phyloP scores from a whole-genome alignment of 1,139 yeast genomes.

The Spathaspora sp. region DNA sequence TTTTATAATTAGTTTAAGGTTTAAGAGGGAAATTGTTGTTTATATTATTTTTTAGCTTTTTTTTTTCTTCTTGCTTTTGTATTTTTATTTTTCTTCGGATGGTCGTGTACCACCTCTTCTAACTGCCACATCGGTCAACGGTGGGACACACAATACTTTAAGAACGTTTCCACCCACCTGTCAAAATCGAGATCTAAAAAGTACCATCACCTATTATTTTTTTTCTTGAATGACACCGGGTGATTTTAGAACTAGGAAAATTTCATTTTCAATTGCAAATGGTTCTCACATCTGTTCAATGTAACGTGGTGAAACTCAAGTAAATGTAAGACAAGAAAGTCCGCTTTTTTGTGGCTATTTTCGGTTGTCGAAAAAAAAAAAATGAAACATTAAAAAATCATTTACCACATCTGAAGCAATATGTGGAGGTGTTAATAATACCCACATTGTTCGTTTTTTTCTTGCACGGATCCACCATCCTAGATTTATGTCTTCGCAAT shows the following conservation, averaged over 20 bases:
- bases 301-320: not conserved
- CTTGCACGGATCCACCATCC: not conserved
- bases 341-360: not conserved
- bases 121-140: not conserved
- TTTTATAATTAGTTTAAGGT: not conserved
- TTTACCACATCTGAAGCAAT: not conserved
- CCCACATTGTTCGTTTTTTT: not conserved
- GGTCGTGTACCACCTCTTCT: not conserved
- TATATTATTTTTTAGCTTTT: constrained; percentile 1
- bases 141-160: not conserved
- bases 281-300: not conserved
- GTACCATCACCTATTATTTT: not conserved
- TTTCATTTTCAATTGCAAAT: not conserved
- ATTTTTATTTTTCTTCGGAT: not conserved
- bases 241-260: too few species aligned
- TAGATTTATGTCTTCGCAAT: not conserved
- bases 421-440: not conserved
- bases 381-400: not conserved
- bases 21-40: not conserved
- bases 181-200: not conserved
- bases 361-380: not conserved
- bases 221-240: not conserved
- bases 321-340: not conserved
- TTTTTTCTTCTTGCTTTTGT: not conserved
- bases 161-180: not conserved